Conservation (phyloP, 225 moss, liverwort and hornwort genomes). For the Sphagnum contortum region DNA sequence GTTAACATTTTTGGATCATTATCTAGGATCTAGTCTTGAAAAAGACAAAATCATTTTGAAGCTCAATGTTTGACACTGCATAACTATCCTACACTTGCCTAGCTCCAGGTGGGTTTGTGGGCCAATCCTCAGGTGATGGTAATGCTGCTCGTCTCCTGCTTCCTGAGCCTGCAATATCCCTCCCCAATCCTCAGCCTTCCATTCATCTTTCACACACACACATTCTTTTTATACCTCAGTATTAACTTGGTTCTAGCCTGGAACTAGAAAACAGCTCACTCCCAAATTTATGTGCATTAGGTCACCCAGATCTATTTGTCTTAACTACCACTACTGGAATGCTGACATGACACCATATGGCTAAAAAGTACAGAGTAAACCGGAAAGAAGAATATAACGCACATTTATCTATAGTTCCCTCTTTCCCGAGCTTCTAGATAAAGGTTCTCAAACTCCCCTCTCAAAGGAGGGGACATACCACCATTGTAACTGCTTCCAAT, state of each 20-base stretch:
- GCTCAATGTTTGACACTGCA: too few species aligned
- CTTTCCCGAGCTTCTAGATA: background rate
- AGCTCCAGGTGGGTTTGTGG: background rate
- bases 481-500: slow-evolving; percentile 29
- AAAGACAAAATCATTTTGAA: too few species aligned
- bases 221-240: too few species aligned
- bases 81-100: too few species aligned
- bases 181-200: slow-evolving; percentile 3
- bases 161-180: slow-evolving; percentile 30
- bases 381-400: background rate
- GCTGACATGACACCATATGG: background rate
- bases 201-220: background rate
- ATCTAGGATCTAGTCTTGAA: too few species aligned
- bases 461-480: slow-evolving; percentile 12
- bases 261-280: background rate
- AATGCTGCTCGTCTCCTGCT: slow-evolving; percentile 32
- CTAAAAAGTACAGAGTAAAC: too few species aligned
- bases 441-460: slow-evolving; percentile 2
- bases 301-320: background rate
- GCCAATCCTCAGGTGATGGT: slow-evolving; percentile 31
- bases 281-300: background rate
- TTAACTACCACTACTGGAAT: background rate
- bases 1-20: too few species aligned
- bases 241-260: background rate
- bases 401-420: background rate